Conservation (phyloP, 495 filamentous ascomycete genomes). For the Echria macrotheca region DNA sequence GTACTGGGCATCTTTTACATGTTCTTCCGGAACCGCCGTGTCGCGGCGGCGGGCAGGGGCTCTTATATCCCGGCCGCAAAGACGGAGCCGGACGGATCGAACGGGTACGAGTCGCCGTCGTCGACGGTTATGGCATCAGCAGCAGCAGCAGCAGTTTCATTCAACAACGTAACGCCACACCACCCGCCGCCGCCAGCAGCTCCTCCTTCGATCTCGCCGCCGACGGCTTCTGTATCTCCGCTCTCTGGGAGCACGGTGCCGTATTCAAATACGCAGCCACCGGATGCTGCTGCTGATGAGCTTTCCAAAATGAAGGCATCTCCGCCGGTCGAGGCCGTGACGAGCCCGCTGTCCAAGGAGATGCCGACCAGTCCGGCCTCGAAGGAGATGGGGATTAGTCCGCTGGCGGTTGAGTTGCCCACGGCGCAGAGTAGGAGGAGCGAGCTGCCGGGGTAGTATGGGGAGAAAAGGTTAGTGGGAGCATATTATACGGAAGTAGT, state of each 20-base stretch:
- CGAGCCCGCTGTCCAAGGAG: background rate
- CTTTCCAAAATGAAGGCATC: background rate
- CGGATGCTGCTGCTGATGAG: background rate
- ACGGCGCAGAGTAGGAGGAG: background rate
- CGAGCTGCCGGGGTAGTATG: background rate
- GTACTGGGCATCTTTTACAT: slow-evolving; percentile 1
- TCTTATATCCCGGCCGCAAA: background rate
- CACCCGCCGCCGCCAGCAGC: background rate
- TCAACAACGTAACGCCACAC: no score
- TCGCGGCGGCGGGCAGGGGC: background rate
- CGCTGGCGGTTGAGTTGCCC: background rate
- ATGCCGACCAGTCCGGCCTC: background rate
- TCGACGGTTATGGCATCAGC: background rate
- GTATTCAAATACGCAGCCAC: background rate
- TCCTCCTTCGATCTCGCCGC: background rate
- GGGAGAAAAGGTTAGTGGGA: no score
- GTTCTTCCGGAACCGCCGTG: background rate
- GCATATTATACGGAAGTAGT: no score
- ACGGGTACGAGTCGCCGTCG: background rate
- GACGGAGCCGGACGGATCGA: background rate
- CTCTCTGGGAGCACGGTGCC: background rate
- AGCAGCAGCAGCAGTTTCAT: no score
- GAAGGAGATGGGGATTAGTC: background rate
- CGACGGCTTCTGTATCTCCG: background rate
- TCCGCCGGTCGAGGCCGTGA: background rate